Evolutionary conservation across 106 monocot genomes (phyloP), one percentile per base, ranked within the genome.

Genomic region (Dendrobium chrysotoxum): DNA sequence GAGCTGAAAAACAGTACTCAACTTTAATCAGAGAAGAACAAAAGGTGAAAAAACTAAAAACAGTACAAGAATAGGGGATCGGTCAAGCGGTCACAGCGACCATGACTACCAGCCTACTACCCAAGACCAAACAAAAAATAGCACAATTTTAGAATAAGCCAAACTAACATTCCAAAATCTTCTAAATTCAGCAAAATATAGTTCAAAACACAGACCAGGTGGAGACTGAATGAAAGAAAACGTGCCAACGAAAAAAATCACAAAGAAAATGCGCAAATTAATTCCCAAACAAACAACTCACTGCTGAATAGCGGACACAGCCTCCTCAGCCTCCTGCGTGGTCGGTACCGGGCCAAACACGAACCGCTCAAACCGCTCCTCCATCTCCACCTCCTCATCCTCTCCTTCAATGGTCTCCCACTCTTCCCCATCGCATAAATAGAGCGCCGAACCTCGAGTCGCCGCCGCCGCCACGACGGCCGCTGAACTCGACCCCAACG

Each of bases 401-500:
- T 78, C 89, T 31, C 42, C 77, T 23, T 72, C 81, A 38, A 83
- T 83, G 7, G 45, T 20, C 42, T 85, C 90, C 84, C 85, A 85
- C 16, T 85, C 94, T 17, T 86, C 90, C 16, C 53, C 77, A 17
- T 86, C 90, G 18, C 47, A 81, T 17, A 21, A 72, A 54, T 23
- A 58, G 18, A 40, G 17, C 13, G 35, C 30, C 79, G 81, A 72
- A 3, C 84, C 80, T 7, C 1, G 64, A 54, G 12, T 53, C 42
- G 4, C 72, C 44, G 53, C 72, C 44, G 53, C 70, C 85, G 79
- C 39, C 26, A 73, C 41, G 17, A 38, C 72, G 53, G 78, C 38
- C n/a, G 79, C 7, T 47, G 78, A 8, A 31, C 50, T 31, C 35
- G 68, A 73, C 38, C 73, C 45, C 1, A 46, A 42, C 9, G 76